Evolutionary conservation across 768 basidiomycete species (phyloP).

Genomic region (Leucocoprinus birnbaumii): DNA sequence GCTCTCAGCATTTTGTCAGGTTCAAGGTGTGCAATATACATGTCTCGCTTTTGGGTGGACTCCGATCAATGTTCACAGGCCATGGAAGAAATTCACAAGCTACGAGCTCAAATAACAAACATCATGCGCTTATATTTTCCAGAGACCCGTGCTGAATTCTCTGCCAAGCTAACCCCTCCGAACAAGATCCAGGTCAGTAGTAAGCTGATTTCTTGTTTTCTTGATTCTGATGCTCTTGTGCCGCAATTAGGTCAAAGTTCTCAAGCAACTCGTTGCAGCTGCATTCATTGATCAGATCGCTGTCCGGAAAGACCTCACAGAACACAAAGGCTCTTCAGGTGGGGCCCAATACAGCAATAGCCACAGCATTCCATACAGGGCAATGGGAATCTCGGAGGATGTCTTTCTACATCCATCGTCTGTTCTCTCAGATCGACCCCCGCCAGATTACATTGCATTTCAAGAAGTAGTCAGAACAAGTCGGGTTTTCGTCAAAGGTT

Average conservation of each 20-base stretch:
- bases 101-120: conserved; percentile 82
- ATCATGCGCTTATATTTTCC: conserved; percentile 84
- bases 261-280: conserved; percentile 84
- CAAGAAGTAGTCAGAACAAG: conserved; percentile 79
- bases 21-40: conserved; percentile 77
- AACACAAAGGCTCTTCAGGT: conserved; percentile 44
- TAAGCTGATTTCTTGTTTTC: no score
- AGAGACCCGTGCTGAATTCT: conserved; percentile 54
- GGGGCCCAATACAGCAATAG: conserved; percentile 73
- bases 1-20: conserved; percentile 85
- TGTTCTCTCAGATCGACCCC: conserved; percentile 59
- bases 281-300: conserved; percentile 97
- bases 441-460: conserved; percentile 87
- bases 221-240: no score
- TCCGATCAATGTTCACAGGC: conserved; percentile 51
- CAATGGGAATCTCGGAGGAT: conserved; percentile 78
- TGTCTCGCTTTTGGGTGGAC: no score
- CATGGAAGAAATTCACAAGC: conserved; percentile 98
- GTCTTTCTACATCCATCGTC: conserved; percentile 93
- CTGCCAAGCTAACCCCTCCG: conserved; percentile 71
- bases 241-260: conserved; percentile 71
- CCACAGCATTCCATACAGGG: conserved; percentile 79
- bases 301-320: conserved; percentile 79
- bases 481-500: conserved; percentile 79
- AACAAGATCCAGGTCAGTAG: conserved; percentile 65